These are phyloP conservation scores for Lagerstroemia speciosa DNA, from an alignment of 345 rosid species.

Conservation along the genomic window DNA sequence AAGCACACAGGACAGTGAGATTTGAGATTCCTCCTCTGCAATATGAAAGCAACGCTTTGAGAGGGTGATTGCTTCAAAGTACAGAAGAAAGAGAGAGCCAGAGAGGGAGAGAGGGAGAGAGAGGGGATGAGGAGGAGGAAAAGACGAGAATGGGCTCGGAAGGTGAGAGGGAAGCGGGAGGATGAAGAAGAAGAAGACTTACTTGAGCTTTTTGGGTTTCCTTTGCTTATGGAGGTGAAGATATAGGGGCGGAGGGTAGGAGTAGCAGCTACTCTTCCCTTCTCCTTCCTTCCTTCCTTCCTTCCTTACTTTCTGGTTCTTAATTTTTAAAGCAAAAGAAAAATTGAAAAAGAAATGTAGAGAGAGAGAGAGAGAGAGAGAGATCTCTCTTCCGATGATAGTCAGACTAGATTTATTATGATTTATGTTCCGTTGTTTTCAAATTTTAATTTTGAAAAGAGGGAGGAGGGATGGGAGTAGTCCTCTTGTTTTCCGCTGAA, in stretches of 20 bases:
- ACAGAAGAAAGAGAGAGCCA: neutral
- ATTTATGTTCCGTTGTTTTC: neutral
- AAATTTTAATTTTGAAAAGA: neutral
- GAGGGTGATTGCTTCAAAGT: neutral
- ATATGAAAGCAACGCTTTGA: neutral
- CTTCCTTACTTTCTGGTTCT: neutral
- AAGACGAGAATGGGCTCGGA: conserved; percentile 8
- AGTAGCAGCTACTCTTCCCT: conserved; percentile 14
- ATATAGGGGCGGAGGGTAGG: neutral
- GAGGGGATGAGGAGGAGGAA: neutral
- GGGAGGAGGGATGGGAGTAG: neutral
- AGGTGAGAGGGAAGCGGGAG: no score
- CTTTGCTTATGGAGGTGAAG: neutral
- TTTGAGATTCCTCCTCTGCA: neutral
- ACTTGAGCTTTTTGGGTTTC: neutral
- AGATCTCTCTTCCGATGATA: neutral
- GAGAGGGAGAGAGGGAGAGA: neutral
- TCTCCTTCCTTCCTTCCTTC: no score
- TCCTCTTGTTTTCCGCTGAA: no score
- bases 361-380: conserved; percentile 7
- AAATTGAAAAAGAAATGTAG: neutral
- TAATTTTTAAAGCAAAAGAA: conserved; percentile 1
- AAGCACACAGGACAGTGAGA: neutral
- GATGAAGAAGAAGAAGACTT: neutral
- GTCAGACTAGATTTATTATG: neutral